phyloP scores from a whole-genome alignment of 1,284 basidiomycete genomes.

The Leccinum ambiguum region DNA sequence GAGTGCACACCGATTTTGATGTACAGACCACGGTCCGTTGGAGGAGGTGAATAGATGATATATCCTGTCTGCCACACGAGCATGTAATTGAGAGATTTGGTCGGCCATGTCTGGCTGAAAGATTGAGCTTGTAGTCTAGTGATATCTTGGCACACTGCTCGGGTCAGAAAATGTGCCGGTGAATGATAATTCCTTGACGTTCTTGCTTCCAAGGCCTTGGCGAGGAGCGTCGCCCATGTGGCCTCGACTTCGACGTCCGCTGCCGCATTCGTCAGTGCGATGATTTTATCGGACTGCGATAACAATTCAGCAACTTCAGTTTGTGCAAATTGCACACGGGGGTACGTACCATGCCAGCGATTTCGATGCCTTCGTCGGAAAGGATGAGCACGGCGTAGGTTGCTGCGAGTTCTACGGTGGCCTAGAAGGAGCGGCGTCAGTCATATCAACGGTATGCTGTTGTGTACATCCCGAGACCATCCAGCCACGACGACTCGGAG shows the following conservation, averaged over 20 bases:
- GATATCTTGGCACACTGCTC: too few species aligned
- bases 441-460: neutral
- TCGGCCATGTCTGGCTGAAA: too few species aligned
- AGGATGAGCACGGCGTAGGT: constrained; percentile 94
- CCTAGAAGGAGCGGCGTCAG: constrained; percentile 34
- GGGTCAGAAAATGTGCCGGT: too few species aligned
- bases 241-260: constrained; percentile 90
- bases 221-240: constrained; percentile 96
- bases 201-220: constrained; percentile 97
- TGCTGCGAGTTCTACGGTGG: constrained; percentile 68
- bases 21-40: too few species aligned
- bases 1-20: too few species aligned
- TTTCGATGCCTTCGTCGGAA: constrained; percentile 95
- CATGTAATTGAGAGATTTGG: too few species aligned
- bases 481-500: too few species aligned
- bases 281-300: constrained; percentile 87
- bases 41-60: too few species aligned
- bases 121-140: too few species aligned
- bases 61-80: too few species aligned
- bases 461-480: neutral
- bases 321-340: neutral
- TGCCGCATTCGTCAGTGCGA: constrained; percentile 71
- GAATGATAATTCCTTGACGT: constrained; percentile 73
- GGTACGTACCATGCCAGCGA: constrained; percentile 59
- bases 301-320: neutral